phyloP scores from a whole-genome alignment of 768 basidiomycete species.

The Tephrocybe rancida region DNA sequence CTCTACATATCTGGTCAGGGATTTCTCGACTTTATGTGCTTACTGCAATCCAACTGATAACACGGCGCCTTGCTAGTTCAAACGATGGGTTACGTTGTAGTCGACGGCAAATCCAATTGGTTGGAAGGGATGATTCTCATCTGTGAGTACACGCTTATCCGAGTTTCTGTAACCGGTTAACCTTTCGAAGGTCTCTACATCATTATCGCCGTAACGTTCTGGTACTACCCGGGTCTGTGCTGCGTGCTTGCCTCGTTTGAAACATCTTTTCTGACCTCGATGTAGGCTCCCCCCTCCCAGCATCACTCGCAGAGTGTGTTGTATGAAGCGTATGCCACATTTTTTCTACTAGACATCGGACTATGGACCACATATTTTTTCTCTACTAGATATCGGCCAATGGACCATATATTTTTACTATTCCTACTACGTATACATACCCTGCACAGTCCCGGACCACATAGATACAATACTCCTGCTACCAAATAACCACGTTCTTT shows the following conservation, averaged over 20 bases:
- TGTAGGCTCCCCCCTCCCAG: constrained; percentile 19
- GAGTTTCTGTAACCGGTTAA: background rate
- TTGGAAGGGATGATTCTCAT: constrained; percentile 59
- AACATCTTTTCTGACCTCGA: background rate
- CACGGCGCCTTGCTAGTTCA: too few relatives aligned
- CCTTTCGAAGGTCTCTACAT: constrained; percentile 56
- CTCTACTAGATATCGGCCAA: background rate
- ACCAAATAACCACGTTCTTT: background rate
- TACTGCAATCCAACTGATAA: too few relatives aligned
- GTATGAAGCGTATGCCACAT: background rate
- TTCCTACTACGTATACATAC: background rate
- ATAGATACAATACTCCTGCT: background rate
- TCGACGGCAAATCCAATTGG: constrained; percentile 86
- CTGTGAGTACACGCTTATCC: constrained; percentile 15
- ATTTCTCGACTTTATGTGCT: background rate
- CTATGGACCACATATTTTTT: background rate
- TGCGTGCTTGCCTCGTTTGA: background rate
- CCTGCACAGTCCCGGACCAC: background rate
- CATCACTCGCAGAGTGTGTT: constrained; percentile 15
- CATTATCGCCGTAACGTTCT: constrained; percentile 74
- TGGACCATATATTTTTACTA: background rate
- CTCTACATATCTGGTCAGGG: constrained; percentile 11
- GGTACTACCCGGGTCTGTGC: constrained; percentile 59
- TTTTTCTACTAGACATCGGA: background rate
- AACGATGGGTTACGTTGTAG: constrained; percentile 80